Percentiles rank a stretch among this genome's conserved stretches.
Evolutionary conservation across 768 basidiomycete genomes (phyloP).

Genomic region (Collybiopsis confluens): DNA sequence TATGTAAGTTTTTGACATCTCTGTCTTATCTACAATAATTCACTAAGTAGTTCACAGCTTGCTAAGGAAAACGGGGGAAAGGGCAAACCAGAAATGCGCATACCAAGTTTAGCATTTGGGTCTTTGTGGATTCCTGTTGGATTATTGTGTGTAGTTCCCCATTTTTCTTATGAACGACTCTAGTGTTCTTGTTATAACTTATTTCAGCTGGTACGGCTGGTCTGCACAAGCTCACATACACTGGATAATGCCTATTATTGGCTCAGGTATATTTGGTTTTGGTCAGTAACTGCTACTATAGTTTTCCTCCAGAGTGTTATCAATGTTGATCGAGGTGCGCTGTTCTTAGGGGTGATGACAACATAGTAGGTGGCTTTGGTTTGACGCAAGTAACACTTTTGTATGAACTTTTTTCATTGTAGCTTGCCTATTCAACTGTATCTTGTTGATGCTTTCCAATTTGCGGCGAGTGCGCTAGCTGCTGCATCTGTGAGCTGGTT

Average conservation of each 20-base stretch:
- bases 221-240: constrained; percentile 55
- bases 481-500: constrained; percentile 46
- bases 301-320: not conserved
- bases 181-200: not conserved
- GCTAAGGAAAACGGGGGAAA: constrained; percentile 35
- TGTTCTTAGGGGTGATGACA: constrained; percentile 48
- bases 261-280: constrained; percentile 50
- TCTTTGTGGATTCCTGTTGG: constrained; percentile 48
- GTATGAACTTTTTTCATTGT: not conserved
- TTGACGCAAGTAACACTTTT: not conserved
- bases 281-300: constrained; percentile 29
- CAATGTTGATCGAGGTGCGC: not conserved
- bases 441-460: constrained; percentile 63
- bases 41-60: constrained; percentile 18
- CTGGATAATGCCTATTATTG: constrained; percentile 72
- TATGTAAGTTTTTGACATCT: constrained; percentile 29
- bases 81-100: constrained; percentile 51
- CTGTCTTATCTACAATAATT: too few species aligned
- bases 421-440: constrained; percentile 66
- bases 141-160: constrained; percentile 33
- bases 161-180: too few species aligned
- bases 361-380: constrained; percentile 38
- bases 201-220: constrained; percentile 70
- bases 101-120: constrained; percentile 49
- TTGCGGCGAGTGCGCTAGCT: constrained; percentile 61